Conservation (phyloP, 2,329 filamentous ascomycete species). For the Endoconidiophora laricicola region DNA sequence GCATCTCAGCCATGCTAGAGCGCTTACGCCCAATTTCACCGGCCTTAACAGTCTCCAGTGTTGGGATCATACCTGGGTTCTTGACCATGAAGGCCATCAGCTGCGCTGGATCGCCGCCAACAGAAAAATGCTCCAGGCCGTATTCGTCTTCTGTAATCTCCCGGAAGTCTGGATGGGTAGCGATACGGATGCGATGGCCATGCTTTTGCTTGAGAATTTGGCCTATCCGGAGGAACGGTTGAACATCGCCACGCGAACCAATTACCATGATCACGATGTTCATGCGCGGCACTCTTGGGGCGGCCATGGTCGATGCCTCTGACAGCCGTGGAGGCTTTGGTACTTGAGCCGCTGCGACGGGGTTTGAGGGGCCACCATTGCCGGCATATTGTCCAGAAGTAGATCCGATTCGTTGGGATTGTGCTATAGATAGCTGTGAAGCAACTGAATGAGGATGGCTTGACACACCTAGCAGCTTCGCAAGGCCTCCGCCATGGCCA, state of each 20-base stretch:
- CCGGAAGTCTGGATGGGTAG: constrained; percentile 62
- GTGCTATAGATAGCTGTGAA: neutral
- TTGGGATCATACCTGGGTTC: constrained; percentile 63
- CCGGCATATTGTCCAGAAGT: neutral
- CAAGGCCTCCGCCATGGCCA: constrained; percentile 51
- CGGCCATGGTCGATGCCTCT: constrained; percentile 2
- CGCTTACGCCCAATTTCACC: constrained; percentile 55
- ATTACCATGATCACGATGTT: constrained; percentile 79
- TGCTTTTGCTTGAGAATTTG: constrained; percentile 54
- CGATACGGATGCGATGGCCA: constrained; percentile 60
- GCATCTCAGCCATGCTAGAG: constrained; percentile 63
- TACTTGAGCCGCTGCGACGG: constrained; percentile 1
- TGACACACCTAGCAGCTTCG: constrained; percentile 18
- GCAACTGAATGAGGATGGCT: neutral
- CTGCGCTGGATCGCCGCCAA: constrained; percentile 64
- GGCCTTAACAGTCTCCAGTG: constrained; percentile 51
- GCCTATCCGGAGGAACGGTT: constrained; percentile 63
- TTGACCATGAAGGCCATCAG: constrained; percentile 84
- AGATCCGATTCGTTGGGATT: neutral
- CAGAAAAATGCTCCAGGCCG: constrained; percentile 63
- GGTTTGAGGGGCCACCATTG: neutral
- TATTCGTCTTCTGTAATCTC: constrained; percentile 54
- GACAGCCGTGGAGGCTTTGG: constrained; percentile 8
- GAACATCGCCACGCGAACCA: constrained; percentile 62
- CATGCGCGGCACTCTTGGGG: constrained; percentile 22